Evolutionary conservation across 495 filamentous ascomycete genomes (phyloP), one percentile per base, ranked within the genome.

Genomic region (Aspergillus bridgeri): DNA sequence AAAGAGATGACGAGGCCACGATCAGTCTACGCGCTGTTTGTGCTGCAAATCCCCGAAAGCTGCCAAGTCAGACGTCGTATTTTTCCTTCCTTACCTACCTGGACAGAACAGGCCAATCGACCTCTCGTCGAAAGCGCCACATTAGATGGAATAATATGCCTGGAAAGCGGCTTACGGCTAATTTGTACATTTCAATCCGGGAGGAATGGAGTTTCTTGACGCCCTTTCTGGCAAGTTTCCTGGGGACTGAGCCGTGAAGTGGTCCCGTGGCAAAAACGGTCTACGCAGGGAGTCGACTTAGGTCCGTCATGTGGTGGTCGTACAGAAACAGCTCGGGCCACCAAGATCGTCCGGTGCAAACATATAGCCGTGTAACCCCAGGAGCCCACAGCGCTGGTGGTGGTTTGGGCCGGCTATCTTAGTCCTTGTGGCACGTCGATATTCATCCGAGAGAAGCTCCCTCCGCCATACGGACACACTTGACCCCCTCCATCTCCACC

Each of bases 281-380:
- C 51, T 42, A 53, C 17, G 42, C 51, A 27, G 17, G 23, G 51
- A 25, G 21, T 6, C 5, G 9, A 9, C 43, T 53, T 42, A 38
- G 51, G 18, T 25, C 33, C 33, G 17, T 38, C 33, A 38, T 38
- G 33, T 38, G 33, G 33, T 38, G 33, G 33, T 38, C 33, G 45
- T 42, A 56, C 46, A 42, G 15, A 49, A 50, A 13, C 42, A 56
- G 54, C 42, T 54, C 51, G 51, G 51, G 33, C 51, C 51, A 43
- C 51, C 22, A 54, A 15, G 33, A 42, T 21, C 33, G 19, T 25
- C 51, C 23, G 22, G n/a, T 42, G 42, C 51, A 54, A 54, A 54
- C 33, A 54, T 24, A 54, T 54, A 48, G 54, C 45, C 25, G 54
- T 56, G 20, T 50, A 22, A 56, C 54, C 54, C 25, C 21, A 54